phyloP scores from a whole-genome alignment of 2,329 filamentous ascomycete genomes.

The Annulohypoxylon truncatum region DNA sequence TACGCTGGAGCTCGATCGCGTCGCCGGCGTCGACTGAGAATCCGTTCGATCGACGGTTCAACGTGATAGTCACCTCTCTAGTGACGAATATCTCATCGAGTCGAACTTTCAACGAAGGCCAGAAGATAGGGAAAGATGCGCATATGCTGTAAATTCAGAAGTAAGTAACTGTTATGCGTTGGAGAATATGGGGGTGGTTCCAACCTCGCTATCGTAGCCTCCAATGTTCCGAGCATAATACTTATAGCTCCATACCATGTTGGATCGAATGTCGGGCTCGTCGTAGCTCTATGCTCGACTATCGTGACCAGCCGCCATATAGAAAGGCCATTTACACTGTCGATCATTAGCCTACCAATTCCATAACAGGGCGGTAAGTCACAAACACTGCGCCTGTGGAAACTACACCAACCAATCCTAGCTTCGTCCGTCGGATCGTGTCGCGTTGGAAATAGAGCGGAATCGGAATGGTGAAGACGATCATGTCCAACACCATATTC shows the following conservation, averaged over 20 bases:
- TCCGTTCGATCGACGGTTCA: slow-evolving; percentile 23
- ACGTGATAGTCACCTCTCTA: slow-evolving; percentile 31
- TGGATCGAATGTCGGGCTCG: slow-evolving; percentile 49
- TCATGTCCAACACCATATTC: slow-evolving; percentile 41
- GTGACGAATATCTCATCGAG: slow-evolving; percentile 39
- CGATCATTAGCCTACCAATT: neutral
- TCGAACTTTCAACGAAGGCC: slow-evolving; percentile 30
- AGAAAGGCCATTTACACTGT: slow-evolving; percentile 42
- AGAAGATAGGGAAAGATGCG: slow-evolving; percentile 37
- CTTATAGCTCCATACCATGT: slow-evolving; percentile 49
- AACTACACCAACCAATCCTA: slow-evolving; percentile 38
- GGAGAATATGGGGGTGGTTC: slow-evolving; percentile 32
- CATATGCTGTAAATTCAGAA: neutral
- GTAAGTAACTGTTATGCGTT: neutral
- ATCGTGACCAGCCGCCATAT: slow-evolving; percentile 49
- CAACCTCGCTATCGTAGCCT: slow-evolving; percentile 38
- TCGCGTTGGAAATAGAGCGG: slow-evolving; percentile 35
- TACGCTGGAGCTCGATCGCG: slow-evolving; percentile 28
- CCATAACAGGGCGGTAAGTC: neutral
- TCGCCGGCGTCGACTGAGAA: slow-evolving; percentile 14
- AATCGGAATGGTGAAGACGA: slow-evolving; percentile 41
- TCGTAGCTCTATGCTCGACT: slow-evolving; percentile 46
- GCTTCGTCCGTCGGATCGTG: slow-evolving; percentile 26
- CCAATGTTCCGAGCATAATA: slow-evolving; percentile 39
- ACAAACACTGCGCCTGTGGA: slow-evolving; percentile 39